Evolutionary conservation across 1,284 basidiomycete species (phyloP), one percentile per base, ranked within the genome.

Genomic region (Cutaneotrichosporon cyanovorans): DNA sequence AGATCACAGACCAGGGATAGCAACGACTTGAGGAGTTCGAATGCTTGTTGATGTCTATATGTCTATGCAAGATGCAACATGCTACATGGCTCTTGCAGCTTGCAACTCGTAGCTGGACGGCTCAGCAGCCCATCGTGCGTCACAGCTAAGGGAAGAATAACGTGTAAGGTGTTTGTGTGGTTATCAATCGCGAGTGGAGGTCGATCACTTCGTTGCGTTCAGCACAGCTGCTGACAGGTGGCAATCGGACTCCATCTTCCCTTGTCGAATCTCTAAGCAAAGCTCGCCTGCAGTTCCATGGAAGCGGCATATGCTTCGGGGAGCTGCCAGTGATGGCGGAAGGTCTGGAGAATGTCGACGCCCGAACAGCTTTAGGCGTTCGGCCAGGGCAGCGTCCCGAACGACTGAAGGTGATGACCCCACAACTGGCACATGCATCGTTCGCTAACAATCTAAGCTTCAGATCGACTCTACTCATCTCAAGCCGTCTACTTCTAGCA

Each of bases 301-400:
- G n/a, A n/a, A n/a, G n/a, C n/a, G n/a, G n/a, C n/a, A n/a, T n/a
- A n/a, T n/a, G n/a, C n/a, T n/a, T n/a, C n/a, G n/a, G n/a, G n/a
- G 42, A 25, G n/a, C 21, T 22, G 22, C 16, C 21, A 10, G 34
- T 35, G 25, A 39, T 7, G 20, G 48, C 51, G 53, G 44, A 37
- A 37, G 19, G 34, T 33, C 46, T 49, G 37, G 48, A 15, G 9
- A 53, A 60, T 37, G 40, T 50, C 23, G 66, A 68, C 42, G 61
- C 58, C 33, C 53, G 66, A 7, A 47, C 57, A 34, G 57, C 58
- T 15, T 53, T 68, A 12, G 66, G 66, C 6, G 41, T 62, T 5
- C 57, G 66, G n/a, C 63, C 64, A 5, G 63, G 62, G 20, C 58
- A 45, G 10, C 51, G 46, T 39, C 66, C 64, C n/a, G 35, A 31